Evolutionary conservation across 2,329 filamentous ascomycete genomes (phyloP).

Genomic region (Teratosphaeria zuluensis): DNA sequence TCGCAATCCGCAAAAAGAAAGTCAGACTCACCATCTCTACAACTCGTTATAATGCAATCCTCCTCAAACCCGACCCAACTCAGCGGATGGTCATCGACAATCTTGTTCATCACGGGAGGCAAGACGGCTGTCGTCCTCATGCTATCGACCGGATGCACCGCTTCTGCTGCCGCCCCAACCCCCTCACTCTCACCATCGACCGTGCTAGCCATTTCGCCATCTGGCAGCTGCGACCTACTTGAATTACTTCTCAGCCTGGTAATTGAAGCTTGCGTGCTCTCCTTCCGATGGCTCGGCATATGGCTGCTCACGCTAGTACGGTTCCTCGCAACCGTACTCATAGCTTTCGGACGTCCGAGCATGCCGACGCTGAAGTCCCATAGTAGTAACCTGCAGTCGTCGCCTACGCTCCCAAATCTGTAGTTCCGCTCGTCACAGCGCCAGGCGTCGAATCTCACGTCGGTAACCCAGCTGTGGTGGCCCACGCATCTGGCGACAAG

Average conservation of each 20-base stretch:
- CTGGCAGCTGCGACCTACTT: slow-evolving; percentile 17
- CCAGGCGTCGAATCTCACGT: slow-evolving; percentile 93
- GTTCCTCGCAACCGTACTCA: slow-evolving; percentile 41
- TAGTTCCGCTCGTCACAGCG: slow-evolving; percentile 92
- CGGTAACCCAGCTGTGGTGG: slow-evolving; percentile 90
- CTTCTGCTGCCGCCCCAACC: slow-evolving; percentile 45
- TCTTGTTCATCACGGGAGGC: slow-evolving; percentile 81
- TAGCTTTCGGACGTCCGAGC: slow-evolving; percentile 77
- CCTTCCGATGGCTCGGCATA: slow-evolving; percentile 34
- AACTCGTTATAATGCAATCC: slow-evolving; percentile 84
- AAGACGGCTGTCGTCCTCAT: slow-evolving; percentile 73
- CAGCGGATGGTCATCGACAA: slow-evolving; percentile 74
- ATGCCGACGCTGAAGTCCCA: slow-evolving; percentile 99
- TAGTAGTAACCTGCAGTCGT: slow-evolving; percentile 79
- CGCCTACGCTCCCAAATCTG: slow-evolving; percentile 88
- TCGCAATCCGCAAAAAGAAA: background rate
- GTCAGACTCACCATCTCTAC: slow-evolving; percentile 64
- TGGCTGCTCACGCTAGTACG: slow-evolving; percentile 40
- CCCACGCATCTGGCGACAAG: slow-evolving; percentile 89
- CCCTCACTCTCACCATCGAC: slow-evolving; percentile 17
- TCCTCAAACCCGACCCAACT: slow-evolving; percentile 92
- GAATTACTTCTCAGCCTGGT: slow-evolving; percentile 63
- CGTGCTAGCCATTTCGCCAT: slow-evolving; percentile 39
- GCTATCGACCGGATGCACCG: slow-evolving; percentile 77
- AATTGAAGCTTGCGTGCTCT: slow-evolving; percentile 33